Base-by-base conservation (phyloP, 495 filamentous ascomycete genomes). In the Xylaria palmicola region DNA sequence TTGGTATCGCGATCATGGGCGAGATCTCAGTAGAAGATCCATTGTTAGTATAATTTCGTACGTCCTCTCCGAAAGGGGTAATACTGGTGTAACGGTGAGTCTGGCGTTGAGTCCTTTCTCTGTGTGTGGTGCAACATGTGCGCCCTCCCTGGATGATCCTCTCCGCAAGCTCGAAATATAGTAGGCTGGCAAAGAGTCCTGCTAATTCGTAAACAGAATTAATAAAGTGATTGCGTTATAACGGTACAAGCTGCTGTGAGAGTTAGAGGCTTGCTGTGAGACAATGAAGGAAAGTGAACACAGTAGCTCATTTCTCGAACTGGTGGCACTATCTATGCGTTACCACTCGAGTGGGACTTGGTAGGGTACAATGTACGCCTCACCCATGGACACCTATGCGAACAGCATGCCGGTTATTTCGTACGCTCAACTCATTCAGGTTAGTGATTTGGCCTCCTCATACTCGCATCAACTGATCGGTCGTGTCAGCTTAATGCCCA, bases 61-160 rank as follows among this genome's bases (percentile, higher is more conserved):
- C 19, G 27, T 7, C 30, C 8, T 19, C 22, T 32, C 27, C 10
- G 6, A 27, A 7, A 51, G 29, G 10, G 20, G 2, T 15, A 50
- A 22, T 30, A 30, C 26, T 50, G 48, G 34, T 51, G 34, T 51
- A 29, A 51, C 22, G 20, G 48, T 49, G 47, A 49, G 47, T 49
- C 29, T 7, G 34, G 15, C 19, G 22, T 4, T 32, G 29, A 13
- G n/a, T 22, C 20, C 27, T 34, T 22, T 22, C 47, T 30, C 9
- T 20, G 34, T 51, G 27, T 19, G 17, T 8, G 19, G n/a, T 32
- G 5, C 36, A 19, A 49, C 6, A 49, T 3, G 17, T 29, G 5
- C 1, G 17, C 22, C 27, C 6, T 1, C 1, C 17, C 47, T 49
- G 22, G 13, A 27, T 51, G 29, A 22, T 34, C 12, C 19, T 37